Percentiles rank a stretch among this genome's conserved stretches.
Conservation (phyloP, 345 rosid species). For the Triadica sebifera region DNA sequence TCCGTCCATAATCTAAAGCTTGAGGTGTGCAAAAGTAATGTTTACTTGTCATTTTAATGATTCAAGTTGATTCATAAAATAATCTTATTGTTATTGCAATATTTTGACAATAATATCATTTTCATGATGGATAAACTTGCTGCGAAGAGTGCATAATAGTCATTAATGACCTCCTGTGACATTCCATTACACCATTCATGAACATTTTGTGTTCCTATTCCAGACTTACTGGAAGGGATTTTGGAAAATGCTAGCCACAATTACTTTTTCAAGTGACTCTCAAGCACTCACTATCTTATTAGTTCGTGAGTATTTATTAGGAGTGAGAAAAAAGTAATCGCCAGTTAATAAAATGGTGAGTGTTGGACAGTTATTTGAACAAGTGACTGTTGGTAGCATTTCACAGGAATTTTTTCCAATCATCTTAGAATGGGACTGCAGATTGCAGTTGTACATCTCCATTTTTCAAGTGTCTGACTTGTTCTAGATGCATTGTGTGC, state of each 20-base stretch:
- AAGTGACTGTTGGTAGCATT: too few relatives aligned
- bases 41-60: not conserved
- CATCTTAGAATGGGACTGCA: not conserved
- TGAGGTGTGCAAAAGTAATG: not conserved
- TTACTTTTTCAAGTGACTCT: not conserved
- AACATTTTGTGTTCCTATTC: not conserved
- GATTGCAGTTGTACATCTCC: not conserved
- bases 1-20: not conserved
- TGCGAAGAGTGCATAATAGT: not conserved
- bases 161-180: not conserved
- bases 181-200: not conserved
- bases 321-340: too few relatives aligned
- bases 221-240: not conserved
- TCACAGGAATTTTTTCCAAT: not conserved
- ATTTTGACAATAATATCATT: not conserved
- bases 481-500: conserved; percentile 1
- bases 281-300: not conserved
- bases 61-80: not conserved
- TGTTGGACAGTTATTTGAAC: not conserved
- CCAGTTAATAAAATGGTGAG: too few relatives aligned
- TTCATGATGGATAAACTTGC: conserved; percentile 15
- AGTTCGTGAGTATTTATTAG: not conserved
- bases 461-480: not conserved
- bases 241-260: too few relatives aligned
- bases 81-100: not conserved